Percentiles rank a stretch among this genome's conserved stretches.
Conservation (phyloP, 2,329 filamentous ascomycete species). For the Chaetoscypha palmicola region DNA sequence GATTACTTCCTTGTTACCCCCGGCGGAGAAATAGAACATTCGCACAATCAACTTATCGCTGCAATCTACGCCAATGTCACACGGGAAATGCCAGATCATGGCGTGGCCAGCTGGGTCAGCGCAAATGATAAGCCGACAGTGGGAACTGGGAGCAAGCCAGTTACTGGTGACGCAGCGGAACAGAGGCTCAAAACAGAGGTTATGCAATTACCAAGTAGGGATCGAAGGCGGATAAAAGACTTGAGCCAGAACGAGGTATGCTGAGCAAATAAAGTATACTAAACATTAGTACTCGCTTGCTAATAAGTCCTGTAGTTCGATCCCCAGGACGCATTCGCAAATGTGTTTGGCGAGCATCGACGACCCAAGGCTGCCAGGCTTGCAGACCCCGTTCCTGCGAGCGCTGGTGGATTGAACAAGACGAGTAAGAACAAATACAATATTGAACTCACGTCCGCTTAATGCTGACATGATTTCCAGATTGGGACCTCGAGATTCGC, state of each 20-base stretch:
- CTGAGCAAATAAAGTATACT: too few relatives aligned
- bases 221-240: conserved; percentile 61
- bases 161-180: conserved; percentile 59
- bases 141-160: conserved; percentile 51
- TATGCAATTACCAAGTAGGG: conserved; percentile 61
- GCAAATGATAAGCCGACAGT: conserved; percentile 60
- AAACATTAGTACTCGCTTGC: background rate
- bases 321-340: conserved; percentile 27
- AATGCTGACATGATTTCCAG: conserved; percentile 32
- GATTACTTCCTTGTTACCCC: conserved; percentile 52
- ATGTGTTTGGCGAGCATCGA: conserved; percentile 30
- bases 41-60: conserved; percentile 62
- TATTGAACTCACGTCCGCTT: too few relatives aligned
- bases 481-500: conserved; percentile 60
- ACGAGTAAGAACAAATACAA: conserved; percentile 58
- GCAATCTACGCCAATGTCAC: conserved; percentile 64
- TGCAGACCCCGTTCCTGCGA: conserved; percentile 57
- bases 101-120: conserved; percentile 64
- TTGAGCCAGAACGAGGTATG: conserved; percentile 54
- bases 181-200: conserved; percentile 60
- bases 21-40: conserved; percentile 48
- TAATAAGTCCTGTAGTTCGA: conserved; percentile 24
- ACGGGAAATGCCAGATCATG: conserved; percentile 60
- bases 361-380: conserved; percentile 35
- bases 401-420: conserved; percentile 67